Evolutionary conservation across 306 rosid genomes (phyloP).

Genomic region (Phaseolus lunatus): DNA sequence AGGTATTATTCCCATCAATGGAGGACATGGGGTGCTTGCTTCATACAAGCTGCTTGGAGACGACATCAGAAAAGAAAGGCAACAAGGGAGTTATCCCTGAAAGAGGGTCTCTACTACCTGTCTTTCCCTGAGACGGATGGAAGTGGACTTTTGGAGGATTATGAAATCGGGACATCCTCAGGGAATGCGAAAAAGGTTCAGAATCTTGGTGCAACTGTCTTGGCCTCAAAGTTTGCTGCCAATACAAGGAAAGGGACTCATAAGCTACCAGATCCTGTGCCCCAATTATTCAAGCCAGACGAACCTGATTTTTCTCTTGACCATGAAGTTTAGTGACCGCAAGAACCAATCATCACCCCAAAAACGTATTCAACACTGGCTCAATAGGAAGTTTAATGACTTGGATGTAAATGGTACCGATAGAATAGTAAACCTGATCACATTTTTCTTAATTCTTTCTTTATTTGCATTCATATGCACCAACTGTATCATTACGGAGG

Average conservation of each 20-base stretch:
- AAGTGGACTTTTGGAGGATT: conserved; percentile 40
- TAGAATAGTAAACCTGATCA: conserved; percentile 43
- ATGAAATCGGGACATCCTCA: conserved; percentile 38
- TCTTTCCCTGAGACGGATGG: conserved; percentile 38
- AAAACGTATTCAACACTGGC: conserved; percentile 34
- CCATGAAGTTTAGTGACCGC: conserved; percentile 50
- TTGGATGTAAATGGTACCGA: conserved; percentile 46
- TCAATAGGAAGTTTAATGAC: conserved; percentile 52
- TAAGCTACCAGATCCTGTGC: conserved; percentile 62
- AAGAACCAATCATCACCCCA: conserved; percentile 6
- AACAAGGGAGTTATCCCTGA: conserved; percentile 59
- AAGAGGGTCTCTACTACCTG: conserved; percentile 60
- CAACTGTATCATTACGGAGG: not conserved
- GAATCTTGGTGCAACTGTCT: conserved; percentile 63
- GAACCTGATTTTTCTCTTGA: conserved; percentile 83
- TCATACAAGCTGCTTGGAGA: conserved; percentile 85
- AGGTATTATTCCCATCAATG: conserved; percentile 60
- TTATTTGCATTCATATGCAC: not conserved
- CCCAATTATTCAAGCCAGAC: conserved; percentile 82
- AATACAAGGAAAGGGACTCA: conserved; percentile 66
- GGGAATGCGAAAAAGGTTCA: conserved; percentile 34
- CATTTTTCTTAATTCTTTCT: not conserved
- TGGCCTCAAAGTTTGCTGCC: conserved; percentile 86
- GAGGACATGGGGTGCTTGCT: conserved; percentile 90
- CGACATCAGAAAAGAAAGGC: conserved; percentile 65